Percentiles rank a stretch among this genome's conserved stretches.
phyloP scores from a whole-genome alignment of 768 basidiomycete species.

The Phaffia tasmanica region DNA sequence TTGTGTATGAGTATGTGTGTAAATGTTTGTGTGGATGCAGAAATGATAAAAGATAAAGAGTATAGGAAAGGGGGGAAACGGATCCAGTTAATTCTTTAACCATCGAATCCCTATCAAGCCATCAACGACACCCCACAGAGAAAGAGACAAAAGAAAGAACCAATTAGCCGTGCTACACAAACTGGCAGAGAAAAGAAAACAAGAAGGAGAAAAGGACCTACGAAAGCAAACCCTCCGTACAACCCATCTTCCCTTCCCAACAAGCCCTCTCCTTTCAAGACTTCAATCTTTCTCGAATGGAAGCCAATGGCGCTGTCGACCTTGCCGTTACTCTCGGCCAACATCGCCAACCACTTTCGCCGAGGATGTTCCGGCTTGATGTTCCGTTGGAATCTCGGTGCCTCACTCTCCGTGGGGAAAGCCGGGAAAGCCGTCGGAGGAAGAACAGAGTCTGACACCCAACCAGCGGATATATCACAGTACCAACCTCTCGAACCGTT shows the following conservation, averaged over 20 bases:
- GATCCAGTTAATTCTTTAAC: too few relatives aligned
- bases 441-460: constrained; percentile 42
- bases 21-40: too few relatives aligned
- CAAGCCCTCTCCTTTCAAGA: constrained; percentile 81
- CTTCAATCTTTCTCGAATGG: constrained; percentile 96
- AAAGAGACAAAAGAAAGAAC: too few relatives aligned
- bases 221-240: constrained; percentile 88
- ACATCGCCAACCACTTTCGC: constrained; percentile 55
- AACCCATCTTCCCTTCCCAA: constrained; percentile 84
- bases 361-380: constrained; percentile 54
- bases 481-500: constrained; percentile 95
- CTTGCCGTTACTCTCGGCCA: constrained; percentile 72
- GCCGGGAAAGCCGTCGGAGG: constrained; percentile 39
- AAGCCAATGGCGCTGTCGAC: constrained; percentile 87
- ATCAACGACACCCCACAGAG: too few relatives aligned
- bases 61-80: too few relatives aligned
- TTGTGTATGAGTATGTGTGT: too few relatives aligned
- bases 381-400: constrained; percentile 41
- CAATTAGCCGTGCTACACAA: too few relatives aligned
- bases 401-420: constrained; percentile 8
- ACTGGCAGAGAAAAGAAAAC: too few relatives aligned
- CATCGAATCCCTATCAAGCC: too few relatives aligned
- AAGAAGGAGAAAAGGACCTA: constrained; percentile 43
- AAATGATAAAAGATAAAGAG: too few relatives aligned
- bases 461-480: constrained; percentile 74